Evolutionary conservation across 2,329 filamentous ascomycete genomes (phyloP), one percentile per base, ranked within the genome.

Genomic region (Monascus ruber): DNA sequence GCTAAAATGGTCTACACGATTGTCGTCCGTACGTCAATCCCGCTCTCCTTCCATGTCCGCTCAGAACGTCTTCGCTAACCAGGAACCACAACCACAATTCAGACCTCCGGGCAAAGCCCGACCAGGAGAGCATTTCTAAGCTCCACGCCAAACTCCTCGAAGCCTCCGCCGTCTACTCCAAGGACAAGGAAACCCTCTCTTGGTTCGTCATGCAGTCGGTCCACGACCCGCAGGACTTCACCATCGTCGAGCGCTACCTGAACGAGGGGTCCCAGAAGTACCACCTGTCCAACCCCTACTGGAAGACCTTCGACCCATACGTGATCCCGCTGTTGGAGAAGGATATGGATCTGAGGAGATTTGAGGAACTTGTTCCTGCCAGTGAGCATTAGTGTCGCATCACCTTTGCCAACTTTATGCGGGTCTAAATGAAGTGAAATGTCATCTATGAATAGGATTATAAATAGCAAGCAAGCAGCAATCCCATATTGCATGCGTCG

Each of bases 141-240:
- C 66, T 86, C 42, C 75, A 77, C 52, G 76, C 76, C 41, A 86
- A 85, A 68, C 76, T 86, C 41, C 73, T 81, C 55, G 82, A 86
- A 58, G 82, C 82, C n/a, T 79, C 78, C 42, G 72, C 76, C 45
- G 72, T 85, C 46, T 85, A 85, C 65, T 76, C 72, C 47, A 70
- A 82, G 47, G 82, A 85, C 65, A 76, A 75, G 54, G 82, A 85
- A 67, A 84, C 75, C 0, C 53, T 80, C 42, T 73, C 69, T 34
- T 85, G 82, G 82, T 77, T 83, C 60, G 81, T 86, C 46, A 85
- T 85, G 82, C 82, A 85, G 65, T 78, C 79, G 51, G 71, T 77
- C 42, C 69, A 74, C 51, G 81, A 85, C 58, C 70, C 71, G 34
- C 70, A 79, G 42, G 76, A 79, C 36, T 86, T 86, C 62, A 83